Evolutionary conservation across 2,329 filamentous ascomycete genomes (phyloP).

Genomic region (Colletotrichum kahawae): DNA sequence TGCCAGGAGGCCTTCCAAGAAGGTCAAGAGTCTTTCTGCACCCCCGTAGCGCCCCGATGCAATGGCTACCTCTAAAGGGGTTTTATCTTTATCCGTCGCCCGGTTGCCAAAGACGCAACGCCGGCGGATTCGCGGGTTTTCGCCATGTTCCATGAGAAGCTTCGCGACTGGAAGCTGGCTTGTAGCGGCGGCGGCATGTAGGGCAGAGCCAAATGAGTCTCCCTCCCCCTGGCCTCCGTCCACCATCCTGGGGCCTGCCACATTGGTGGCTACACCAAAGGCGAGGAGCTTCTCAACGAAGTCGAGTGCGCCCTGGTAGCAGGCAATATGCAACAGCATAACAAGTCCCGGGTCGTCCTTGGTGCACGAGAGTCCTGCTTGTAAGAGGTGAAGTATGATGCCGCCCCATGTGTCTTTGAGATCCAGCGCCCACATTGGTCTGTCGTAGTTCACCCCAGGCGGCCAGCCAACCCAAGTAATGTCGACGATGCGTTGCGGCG

Average conservation of each 20-base stretch:
- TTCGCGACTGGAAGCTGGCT: neutral
- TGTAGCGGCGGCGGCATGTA: neutral
- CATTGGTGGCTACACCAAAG: neutral
- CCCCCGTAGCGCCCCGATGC: neutral
- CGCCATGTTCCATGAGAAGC: neutral
- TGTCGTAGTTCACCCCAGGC: neutral
- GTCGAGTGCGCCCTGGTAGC: neutral
- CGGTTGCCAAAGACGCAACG: neutral
- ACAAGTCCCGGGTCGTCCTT: neutral
- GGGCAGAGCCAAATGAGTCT: neutral
- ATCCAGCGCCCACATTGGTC: neutral
- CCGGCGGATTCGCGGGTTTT: neutral
- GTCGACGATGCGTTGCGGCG: neutral
- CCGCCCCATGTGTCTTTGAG: neutral
- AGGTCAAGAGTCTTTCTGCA: neutral
- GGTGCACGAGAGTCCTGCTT: neutral
- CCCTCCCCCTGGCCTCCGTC: neutral
- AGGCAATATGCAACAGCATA: neutral
- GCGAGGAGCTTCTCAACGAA: neutral
- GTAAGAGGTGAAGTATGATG: neutral
- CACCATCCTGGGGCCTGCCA: neutral
- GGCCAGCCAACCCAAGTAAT: neutral
- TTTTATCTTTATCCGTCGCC: neutral
- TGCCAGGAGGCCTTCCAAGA: neutral
- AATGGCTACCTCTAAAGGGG: neutral